Conservation (phyloP, 2,329 filamentous ascomycete genomes). For the Diaporthe ilicicola region DNA sequence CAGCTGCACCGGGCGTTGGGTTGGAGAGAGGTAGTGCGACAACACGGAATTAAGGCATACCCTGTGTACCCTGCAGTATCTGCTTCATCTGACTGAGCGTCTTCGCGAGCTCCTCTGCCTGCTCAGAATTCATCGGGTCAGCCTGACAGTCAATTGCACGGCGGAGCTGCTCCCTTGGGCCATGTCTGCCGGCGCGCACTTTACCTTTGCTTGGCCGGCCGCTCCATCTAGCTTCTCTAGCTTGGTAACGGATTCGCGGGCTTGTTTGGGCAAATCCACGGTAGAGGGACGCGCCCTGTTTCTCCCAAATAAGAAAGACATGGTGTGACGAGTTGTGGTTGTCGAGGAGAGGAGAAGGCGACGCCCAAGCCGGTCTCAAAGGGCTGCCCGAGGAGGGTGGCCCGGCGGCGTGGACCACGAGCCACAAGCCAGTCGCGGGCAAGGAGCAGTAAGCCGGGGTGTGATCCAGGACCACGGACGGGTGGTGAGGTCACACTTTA, state of each 20-base stretch:
- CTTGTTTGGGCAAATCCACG: constrained; percentile 64
- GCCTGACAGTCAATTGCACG: constrained; percentile 21
- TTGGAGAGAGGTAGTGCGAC: background rate
- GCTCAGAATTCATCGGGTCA: constrained; percentile 22
- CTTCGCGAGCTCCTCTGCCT: constrained; percentile 89
- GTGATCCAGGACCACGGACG: background rate
- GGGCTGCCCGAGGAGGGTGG: constrained; percentile 25
- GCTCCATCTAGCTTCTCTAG: constrained; percentile 53
- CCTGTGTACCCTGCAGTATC: constrained; percentile 90
- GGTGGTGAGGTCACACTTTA: constrained; percentile 17
- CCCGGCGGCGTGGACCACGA: constrained; percentile 1
- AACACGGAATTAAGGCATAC: constrained; percentile 54
- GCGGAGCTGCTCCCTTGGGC: background rate
- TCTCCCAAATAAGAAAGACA: constrained; percentile 65
- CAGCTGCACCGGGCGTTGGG: background rate
- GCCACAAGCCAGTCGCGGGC: constrained; percentile 2
- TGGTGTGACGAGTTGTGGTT: constrained; percentile 35
- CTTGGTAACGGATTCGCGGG: constrained; percentile 61
- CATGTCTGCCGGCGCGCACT: constrained; percentile 3
- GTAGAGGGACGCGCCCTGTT: constrained; percentile 59
- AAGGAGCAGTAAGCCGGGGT: background rate
- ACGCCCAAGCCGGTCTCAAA: constrained; percentile 17
- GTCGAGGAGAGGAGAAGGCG: background rate
- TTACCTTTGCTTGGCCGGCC: constrained; percentile 53
- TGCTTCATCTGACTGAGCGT: constrained; percentile 91